Percentiles rank a stretch among this genome's conserved stretches.
Evolutionary conservation across 768 basidiomycete genomes (phyloP).

Genomic region (Tephrocybe sp.): DNA sequence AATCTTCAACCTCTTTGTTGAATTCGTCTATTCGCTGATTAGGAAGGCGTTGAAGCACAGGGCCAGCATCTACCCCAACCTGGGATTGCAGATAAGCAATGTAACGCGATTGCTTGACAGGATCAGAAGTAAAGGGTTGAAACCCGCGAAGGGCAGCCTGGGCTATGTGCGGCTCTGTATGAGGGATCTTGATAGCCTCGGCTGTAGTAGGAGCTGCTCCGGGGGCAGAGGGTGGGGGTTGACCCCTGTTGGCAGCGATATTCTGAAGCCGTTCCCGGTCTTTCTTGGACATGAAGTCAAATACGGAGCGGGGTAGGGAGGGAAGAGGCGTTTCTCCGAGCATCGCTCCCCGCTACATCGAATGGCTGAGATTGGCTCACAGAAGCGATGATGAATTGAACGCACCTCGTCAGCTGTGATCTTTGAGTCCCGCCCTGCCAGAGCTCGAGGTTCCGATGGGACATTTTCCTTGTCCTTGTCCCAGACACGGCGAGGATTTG

Average conservation of each 20-base stretch:
- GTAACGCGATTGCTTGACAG: slow-evolving; percentile 83
- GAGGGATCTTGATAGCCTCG: slow-evolving; percentile 42
- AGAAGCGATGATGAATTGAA: slow-evolving; percentile 1
- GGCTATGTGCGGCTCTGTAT: slow-evolving; percentile 73
- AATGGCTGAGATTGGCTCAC: background rate
- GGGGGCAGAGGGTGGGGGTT: slow-evolving; percentile 15
- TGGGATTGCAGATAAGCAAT: slow-evolving; percentile 77
- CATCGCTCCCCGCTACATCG: slow-evolving; percentile 69
- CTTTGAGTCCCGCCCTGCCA: slow-evolving; percentile 50
- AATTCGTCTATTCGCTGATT: slow-evolving; percentile 66
- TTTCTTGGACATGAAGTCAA: slow-evolving; percentile 92
- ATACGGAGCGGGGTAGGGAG: slow-evolving; percentile 75
- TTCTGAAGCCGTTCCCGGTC: slow-evolving; percentile 82
- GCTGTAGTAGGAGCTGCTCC: slow-evolving; percentile 25
- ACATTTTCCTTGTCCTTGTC: slow-evolving; percentile 50
- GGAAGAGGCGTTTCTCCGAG: slow-evolving; percentile 81
- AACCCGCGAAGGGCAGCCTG: slow-evolving; percentile 87
- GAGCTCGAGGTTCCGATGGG: slow-evolving; percentile 22
- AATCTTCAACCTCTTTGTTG: slow-evolving; percentile 81
- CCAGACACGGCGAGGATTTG: slow-evolving; percentile 81
- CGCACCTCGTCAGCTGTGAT: slow-evolving; percentile 75
- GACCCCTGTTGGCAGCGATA: slow-evolving; percentile 37
- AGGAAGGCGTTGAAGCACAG: slow-evolving; percentile 50
- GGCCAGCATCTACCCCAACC: slow-evolving; percentile 44
- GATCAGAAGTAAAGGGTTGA: slow-evolving; percentile 79